These are phyloP conservation scores for Pseudocercospora eumusae DNA, from an alignment of 2,329 filamentous ascomycete species.

Conservation along the genomic window DNA sequence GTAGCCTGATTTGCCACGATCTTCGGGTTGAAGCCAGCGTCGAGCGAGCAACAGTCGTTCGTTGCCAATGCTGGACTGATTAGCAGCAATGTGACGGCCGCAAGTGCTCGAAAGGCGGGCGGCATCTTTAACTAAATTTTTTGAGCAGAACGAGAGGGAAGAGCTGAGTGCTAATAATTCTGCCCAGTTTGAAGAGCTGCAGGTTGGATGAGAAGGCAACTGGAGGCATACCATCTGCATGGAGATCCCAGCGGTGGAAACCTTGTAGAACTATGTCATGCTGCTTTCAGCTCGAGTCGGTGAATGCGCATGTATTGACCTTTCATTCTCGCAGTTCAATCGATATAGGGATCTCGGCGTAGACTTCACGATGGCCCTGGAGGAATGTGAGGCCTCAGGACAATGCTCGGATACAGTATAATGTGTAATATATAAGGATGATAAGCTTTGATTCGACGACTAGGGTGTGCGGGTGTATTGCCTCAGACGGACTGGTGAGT, in stretches of 20 bases:
- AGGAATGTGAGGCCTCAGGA: too few species aligned
- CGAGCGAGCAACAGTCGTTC: constrained; percentile 18
- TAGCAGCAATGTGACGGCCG: background rate
- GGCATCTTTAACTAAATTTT: constrained; percentile 1
- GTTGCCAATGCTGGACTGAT: background rate
- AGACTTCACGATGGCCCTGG: background rate
- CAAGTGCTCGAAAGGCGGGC: background rate
- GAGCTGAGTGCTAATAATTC: background rate
- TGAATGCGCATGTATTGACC: too few species aligned
- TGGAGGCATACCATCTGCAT: background rate
- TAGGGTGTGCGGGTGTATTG: background rate
- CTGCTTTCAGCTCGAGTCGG: background rate
- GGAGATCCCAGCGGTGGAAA: background rate
- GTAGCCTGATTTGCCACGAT: constrained; percentile 19
- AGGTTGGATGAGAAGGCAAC: background rate
- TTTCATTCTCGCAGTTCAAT: too few species aligned
- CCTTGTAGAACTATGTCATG: background rate
- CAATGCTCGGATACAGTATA: too few species aligned
- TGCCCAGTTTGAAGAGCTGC: background rate
- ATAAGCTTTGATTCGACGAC: constrained; percentile 4
- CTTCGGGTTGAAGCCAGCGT: constrained; percentile 21
- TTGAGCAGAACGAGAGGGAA: background rate
- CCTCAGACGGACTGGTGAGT: background rate
- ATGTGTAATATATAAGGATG: too few species aligned
- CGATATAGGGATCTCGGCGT: background rate